Conservation (phyloP, 306 rosid species). For the Sesbania bispinosa region DNA sequence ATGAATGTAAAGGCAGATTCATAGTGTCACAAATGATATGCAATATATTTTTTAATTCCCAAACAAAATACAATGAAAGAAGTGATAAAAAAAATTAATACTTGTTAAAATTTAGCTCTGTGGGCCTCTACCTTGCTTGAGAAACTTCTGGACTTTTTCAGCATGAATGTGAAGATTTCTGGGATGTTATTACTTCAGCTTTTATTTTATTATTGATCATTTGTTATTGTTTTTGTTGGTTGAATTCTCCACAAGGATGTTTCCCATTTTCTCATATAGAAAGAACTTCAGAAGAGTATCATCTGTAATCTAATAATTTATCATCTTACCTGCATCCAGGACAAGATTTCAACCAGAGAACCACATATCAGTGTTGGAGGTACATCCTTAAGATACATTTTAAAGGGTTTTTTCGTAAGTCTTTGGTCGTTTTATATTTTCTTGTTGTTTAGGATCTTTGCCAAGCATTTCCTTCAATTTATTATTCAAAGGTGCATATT, state of each 20-base stretch:
- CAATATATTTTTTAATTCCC: not conserved
- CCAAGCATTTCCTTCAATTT: not conserved
- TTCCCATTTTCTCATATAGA: slow-evolving; percentile 3
- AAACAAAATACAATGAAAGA: not conserved
- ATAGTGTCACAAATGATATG: not conserved
- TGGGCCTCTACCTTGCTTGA: too few species aligned
- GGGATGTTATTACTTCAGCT: too few species aligned
- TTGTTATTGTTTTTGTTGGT: not conserved
- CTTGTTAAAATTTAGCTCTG: too few species aligned
- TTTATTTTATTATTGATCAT: too few species aligned
- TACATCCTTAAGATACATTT: slow-evolving; percentile 11
- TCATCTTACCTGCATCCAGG: slow-evolving; percentile 27
- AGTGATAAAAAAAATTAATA: too few species aligned
- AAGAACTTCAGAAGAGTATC: not conserved
- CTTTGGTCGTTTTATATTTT: not conserved
- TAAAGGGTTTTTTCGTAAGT: not conserved
- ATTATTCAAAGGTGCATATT: not conserved
- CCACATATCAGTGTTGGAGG: slow-evolving; percentile 39
- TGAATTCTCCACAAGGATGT: too few species aligned
- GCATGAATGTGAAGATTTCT: too few species aligned
- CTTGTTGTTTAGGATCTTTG: not conserved
- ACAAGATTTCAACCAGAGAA: slow-evolving; percentile 33
- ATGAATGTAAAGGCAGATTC: not conserved
- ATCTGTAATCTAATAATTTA: slow-evolving; percentile 19
- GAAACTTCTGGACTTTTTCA: too few species aligned